Evolutionary conservation across 208 protist species (phyloP), one percentile per base, ranked within the genome.

Genomic region (Leishmania turanica): DNA sequence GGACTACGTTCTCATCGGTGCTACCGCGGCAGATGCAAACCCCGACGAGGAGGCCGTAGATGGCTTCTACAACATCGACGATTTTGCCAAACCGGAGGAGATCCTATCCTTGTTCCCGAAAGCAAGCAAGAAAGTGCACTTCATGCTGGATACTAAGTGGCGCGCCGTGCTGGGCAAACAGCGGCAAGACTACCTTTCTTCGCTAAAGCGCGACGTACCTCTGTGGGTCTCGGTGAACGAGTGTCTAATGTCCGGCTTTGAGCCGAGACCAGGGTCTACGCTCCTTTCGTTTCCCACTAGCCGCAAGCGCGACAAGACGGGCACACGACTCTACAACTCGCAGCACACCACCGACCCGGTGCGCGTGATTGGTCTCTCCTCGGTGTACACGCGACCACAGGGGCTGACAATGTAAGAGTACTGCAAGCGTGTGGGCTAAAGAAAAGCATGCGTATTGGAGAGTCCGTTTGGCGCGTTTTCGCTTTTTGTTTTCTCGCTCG

Each of bases 141-240:
- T 97, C 83, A 93, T 97, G 81, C 86, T 97, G n/a, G 95, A 97
- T 75, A 84, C 89, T 24, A 96, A 95, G 78, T 97, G 95, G 93
- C 88, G 95, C 34, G 91, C 93, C 24, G 93, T 97, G 54, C 80
- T 97, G 9, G 95, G 95, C 42, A 96, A 94, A 81, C 93, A 94
- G 66, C 80, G 92, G 40, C 92, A 97, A 78, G 89, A 90, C 60
- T 97, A 86, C 70, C 84, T 97, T 19, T 80, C 84, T 17, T 90
- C 89, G 1, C 83, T 95, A 45, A 91, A 89, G 40, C 90, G 93
- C 64, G 56, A 64, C 17, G 87, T 78, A 45, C 93, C 95, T 64
- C 86, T 97, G 68, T 97, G 95, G 95, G 89, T 97, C 1, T 96
- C 95, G 11, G 91, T 96, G 73, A 97, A 93, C 82, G 95, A 97